A percentile compares a stretch with the other conserved stretches of the same genome.
These are phyloP conservation scores for Pseudogymnoascus sp. DNA, from an alignment of 2,329 filamentous ascomycete genomes.

Conservation along the genomic window DNA sequence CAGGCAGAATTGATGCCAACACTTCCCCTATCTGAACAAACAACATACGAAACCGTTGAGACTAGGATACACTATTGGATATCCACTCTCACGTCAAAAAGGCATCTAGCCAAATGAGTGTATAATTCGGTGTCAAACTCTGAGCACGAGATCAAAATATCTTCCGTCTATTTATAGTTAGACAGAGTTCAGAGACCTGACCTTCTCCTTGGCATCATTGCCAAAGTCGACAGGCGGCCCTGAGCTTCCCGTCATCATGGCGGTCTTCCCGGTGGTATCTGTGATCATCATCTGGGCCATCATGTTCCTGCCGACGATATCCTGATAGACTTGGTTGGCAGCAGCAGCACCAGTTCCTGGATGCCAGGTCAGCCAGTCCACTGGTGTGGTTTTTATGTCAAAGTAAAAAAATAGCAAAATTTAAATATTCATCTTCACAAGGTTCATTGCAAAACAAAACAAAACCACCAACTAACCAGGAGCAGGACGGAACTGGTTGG, in stretches of 20 bases:
- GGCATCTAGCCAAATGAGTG: neutral
- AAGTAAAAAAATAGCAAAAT: neutral
- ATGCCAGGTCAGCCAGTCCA: neutral
- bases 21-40: neutral
- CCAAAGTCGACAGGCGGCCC: constrained; percentile 18
- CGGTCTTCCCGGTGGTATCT: constrained; percentile 20
- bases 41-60: neutral
- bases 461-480: constrained; percentile 13
- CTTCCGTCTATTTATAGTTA: neutral
- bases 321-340: constrained; percentile 18
- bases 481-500: constrained; percentile 29
- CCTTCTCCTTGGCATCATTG: constrained; percentile 16
- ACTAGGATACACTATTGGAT: neutral
- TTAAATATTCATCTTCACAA: neutral
- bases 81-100: neutral
- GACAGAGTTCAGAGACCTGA: constrained; percentile 14
- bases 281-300: constrained; percentile 20
- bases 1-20: neutral
- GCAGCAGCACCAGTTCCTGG: constrained; percentile 18
- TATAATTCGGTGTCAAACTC: neutral
- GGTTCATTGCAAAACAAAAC: neutral
- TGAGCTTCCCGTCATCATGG: constrained; percentile 16
- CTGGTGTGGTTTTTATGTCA: neutral
- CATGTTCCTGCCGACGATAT: constrained; percentile 20
- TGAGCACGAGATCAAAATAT: neutral